Base-by-base conservation (phyloP, 2,329 filamentous ascomycete genomes). In the Aotearoamyces nothofagi region DNA sequence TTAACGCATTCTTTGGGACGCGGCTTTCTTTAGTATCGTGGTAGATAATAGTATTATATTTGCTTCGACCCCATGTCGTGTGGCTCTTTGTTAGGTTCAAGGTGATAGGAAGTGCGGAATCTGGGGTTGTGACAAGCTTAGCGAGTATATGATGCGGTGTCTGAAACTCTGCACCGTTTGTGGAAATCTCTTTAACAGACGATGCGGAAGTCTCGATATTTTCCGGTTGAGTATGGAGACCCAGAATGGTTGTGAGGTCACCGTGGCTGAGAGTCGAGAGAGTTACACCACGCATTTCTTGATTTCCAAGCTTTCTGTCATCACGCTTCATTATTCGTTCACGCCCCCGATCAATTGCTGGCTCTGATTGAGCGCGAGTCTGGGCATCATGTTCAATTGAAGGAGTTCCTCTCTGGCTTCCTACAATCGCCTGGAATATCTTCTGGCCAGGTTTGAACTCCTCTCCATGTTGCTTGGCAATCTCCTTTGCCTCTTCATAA, bases 1-100 rank as follows among this genome's bases (percentile, higher is more conserved):
- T 77, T 41, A 93, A 71, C 1, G 81, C 83, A 37, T 76, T 75
- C 46, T 87, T 87, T 1, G 86, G 82, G 19, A 96, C 70, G 10
- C 74, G 75, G 2, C 61, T 64, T 39, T 94, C 82, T 14, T 57
- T 55, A 16, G 52, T 56, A 26, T 74, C 58, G 1, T 65, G 53
- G 43, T 84, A 81, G 3, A 74, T 58, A 16, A 74, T 54, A 0
- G 78, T 87, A 42, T 83, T 86, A 12, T 64, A 59, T 1, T 54
- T 57, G 0, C 69, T 68, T 15, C 87, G 72, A 16, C 87, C 87
- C 73, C 83, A 96, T 0, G 75, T 78, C 0, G 76, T 71, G 39
- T 81, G 54, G 3, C 72, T 69, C 22, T 70, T 64, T 8, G 70
- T 69, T 9, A 94, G 57, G 17, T 65, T 63, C 17, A 92, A 60